A percentile compares a stretch with the other conserved stretches of the same genome.
phyloP scores from a whole-genome alignment of 1,284 basidiomycete species.

The Malassezia cuniculi region DNA sequence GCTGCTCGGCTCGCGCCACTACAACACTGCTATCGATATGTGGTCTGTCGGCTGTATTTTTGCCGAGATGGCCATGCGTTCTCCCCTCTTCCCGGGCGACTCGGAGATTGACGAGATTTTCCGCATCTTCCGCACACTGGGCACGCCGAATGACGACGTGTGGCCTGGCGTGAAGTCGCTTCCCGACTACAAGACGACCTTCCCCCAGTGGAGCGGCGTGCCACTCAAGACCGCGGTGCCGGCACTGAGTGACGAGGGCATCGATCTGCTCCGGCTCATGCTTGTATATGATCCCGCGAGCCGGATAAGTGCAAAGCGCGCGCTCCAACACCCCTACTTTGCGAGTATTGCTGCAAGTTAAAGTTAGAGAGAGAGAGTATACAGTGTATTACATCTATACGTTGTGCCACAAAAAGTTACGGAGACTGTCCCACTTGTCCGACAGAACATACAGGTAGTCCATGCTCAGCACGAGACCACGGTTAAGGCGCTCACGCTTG shows the following conservation, averaged over 20 bases:
- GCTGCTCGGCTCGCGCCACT: slow-evolving; percentile 83
- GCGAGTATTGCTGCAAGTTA: slow-evolving; percentile 7
- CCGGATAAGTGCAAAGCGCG: slow-evolving; percentile 54
- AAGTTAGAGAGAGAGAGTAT: background rate
- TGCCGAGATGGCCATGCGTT: slow-evolving; percentile 81
- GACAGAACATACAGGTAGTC: slow-evolving; percentile 44
- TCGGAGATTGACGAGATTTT: slow-evolving; percentile 99
- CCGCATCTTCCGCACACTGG: slow-evolving; percentile 70
- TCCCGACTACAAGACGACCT: slow-evolving; percentile 91
- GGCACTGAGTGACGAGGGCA: slow-evolving; percentile 25
- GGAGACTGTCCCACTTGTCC: slow-evolving; percentile 41
- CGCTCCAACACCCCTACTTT: slow-evolving; percentile 25
- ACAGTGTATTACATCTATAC: no score
- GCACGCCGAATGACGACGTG: slow-evolving; percentile 79
- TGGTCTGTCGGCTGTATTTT: slow-evolving; percentile 89
- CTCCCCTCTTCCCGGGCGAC: slow-evolving; percentile 90
- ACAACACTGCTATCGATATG: slow-evolving; percentile 90
- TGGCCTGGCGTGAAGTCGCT: slow-evolving; percentile 84
- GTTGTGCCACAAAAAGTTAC: slow-evolving; percentile 44
- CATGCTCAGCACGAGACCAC: slow-evolving; percentile 62
- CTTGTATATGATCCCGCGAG: slow-evolving; percentile 85
- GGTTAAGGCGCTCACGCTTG: slow-evolving; percentile 72
- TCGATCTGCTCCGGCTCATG: slow-evolving; percentile 53
- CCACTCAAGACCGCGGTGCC: slow-evolving; percentile 51
- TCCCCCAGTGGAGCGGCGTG: slow-evolving; percentile 76